Conservation (phyloP, 805 yeast species). For the Lipomyces oligophaga region DNA sequence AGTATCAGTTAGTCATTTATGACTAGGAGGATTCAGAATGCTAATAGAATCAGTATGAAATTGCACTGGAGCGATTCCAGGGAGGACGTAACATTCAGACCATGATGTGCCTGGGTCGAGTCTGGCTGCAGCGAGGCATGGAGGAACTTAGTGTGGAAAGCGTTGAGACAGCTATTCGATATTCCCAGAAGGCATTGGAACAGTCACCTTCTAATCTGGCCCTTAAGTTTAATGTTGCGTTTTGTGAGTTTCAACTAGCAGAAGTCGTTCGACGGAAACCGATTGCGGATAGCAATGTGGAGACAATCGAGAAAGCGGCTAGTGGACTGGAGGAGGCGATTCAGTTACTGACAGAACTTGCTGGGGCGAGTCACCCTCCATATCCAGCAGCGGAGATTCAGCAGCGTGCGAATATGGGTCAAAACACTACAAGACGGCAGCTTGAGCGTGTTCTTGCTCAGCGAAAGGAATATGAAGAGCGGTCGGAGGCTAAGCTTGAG, state of each 20-base stretch:
- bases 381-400: slow-evolving; percentile 74
- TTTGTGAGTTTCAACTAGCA: slow-evolving; percentile 80
- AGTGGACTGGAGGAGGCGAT: slow-evolving; percentile 62
- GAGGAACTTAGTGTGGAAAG: slow-evolving; percentile 61
- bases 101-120: slow-evolving; percentile 72
- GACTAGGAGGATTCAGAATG: background rate
- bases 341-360: slow-evolving; percentile 51
- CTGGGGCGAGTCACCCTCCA: slow-evolving; percentile 63
- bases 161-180: slow-evolving; percentile 58
- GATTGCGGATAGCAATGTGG: slow-evolving; percentile 55
- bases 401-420: slow-evolving; percentile 83
- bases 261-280: slow-evolving; percentile 67
- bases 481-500: slow-evolving; percentile 56
- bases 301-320: slow-evolving; percentile 56
- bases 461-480: slow-evolving; percentile 62
- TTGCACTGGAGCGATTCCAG: slow-evolving; percentile 62
- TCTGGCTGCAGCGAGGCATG: slow-evolving; percentile 79
- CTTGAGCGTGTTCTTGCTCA: slow-evolving; percentile 66
- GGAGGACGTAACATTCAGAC: slow-evolving; percentile 62
- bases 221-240: slow-evolving; percentile 74
- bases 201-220: slow-evolving; percentile 44
- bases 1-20: slow-evolving; percentile 23
- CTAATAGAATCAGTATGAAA: slow-evolving; percentile 53
- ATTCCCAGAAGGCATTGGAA: slow-evolving; percentile 54
- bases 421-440: slow-evolving; percentile 66